A percentile compares a stretch with the other conserved stretches of the same genome.
These are phyloP conservation scores for Oxalis stricta DNA, from an alignment of 441 rosid species.

Conservation along the genomic window DNA sequence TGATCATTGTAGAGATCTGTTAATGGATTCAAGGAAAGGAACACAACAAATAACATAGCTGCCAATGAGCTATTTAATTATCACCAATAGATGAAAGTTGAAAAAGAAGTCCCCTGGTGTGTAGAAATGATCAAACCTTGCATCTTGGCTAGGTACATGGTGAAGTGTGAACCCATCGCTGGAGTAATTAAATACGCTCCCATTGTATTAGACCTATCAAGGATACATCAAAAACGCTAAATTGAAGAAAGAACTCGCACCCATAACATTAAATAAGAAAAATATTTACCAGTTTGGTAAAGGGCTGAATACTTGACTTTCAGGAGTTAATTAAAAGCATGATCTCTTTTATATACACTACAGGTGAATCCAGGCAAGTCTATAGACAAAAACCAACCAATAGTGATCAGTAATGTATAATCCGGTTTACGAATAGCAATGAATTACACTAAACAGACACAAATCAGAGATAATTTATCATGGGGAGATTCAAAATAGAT, in stretches of 20 bases:
- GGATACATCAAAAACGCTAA: conserved; percentile 3
- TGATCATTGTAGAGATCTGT: no score
- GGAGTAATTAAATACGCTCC: conserved; percentile 84
- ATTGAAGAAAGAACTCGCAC: conserved; percentile 8
- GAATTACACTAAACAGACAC: neutral
- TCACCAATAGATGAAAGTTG: conserved; percentile 2
- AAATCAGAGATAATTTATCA: neutral
- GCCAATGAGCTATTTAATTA: no score
- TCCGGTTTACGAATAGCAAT: neutral
- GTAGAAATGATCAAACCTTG: conserved; percentile 35
- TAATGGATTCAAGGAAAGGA: no score
- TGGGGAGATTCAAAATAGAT: neutral
- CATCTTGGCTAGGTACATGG: conserved; percentile 79
- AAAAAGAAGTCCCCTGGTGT: conserved; percentile 1
- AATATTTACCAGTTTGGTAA: conserved; percentile 71
- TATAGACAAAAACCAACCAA: conserved; percentile 23
- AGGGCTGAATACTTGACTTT: conserved; percentile 87
- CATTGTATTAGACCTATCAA: conserved; percentile 58
- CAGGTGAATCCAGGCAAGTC: conserved; percentile 88
- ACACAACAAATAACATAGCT: neutral
- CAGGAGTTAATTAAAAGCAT: conserved; percentile 77
- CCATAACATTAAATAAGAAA: neutral
- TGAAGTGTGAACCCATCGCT: conserved; percentile 80
- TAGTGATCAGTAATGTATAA: neutral
- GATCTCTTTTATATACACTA: conserved; percentile 62